A percentile compares a stretch with the other conserved stretches of the same genome.
These are phyloP conservation scores for Neonectria neomacrospora DNA, from an alignment of 2,329 filamentous ascomycete genomes.

Conservation along the genomic window DNA sequence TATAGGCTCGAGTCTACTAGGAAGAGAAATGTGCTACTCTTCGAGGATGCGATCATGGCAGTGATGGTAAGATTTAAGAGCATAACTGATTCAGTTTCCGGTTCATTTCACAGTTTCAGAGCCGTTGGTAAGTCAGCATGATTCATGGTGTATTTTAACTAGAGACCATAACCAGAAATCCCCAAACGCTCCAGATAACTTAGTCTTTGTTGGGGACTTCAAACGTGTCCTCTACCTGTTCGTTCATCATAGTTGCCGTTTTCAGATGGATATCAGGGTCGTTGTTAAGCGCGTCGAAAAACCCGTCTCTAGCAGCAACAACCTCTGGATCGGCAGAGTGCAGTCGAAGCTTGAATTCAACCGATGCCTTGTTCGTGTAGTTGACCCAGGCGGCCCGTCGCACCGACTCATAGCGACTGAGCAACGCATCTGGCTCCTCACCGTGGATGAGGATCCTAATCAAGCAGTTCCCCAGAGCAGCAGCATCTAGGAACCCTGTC, in stretches of 20 bases:
- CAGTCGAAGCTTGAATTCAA: conserved; percentile 1
- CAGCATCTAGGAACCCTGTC: conserved; percentile 1
- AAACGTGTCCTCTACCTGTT: conserved; percentile 3
- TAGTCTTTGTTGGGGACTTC: not conserved
- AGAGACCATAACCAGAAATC: too few relatives aligned
- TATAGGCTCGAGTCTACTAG: too few relatives aligned
- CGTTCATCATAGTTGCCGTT: conserved; percentile 1
- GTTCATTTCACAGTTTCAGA: not conserved
- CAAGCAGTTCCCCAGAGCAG: not conserved
- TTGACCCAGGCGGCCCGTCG: conserved; percentile 1
- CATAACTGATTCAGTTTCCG: not conserved
- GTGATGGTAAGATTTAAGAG: not conserved
- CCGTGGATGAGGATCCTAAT: not conserved
- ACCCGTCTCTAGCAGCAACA: not conserved
- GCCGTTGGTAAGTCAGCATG: not conserved
- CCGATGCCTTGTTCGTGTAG: conserved; percentile 1
- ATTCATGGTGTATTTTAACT: not conserved
- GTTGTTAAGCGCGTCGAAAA: not conserved
- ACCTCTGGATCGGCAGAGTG: not conserved
- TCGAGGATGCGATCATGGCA: not conserved
- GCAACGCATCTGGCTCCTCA: not conserved
- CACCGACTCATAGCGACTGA: not conserved
- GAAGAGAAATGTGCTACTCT: not conserved
- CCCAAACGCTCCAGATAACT: too few relatives aligned
- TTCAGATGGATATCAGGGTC: not conserved